Percentiles rank a stretch among this genome's conserved stretches.
Evolutionary conservation across 2,329 filamentous ascomycete species (phyloP).

Genomic region (Clonostachys sp.): DNA sequence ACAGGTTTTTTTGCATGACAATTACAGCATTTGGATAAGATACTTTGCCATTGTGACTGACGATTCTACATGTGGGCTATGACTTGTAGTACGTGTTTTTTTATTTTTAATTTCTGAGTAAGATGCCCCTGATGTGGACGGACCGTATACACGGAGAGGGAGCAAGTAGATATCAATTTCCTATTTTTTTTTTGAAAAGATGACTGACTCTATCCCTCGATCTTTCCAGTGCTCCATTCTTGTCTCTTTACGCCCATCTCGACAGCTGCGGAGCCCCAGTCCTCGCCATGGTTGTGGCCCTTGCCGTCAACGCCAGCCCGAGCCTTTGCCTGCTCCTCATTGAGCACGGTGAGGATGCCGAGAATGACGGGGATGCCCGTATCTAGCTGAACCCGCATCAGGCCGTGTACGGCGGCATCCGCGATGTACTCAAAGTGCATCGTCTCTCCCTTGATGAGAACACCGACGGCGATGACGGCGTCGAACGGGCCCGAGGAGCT

Average conservation of each 20-base stretch:
- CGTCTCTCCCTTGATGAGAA: slow-evolving; percentile 96
- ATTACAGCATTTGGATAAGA: background rate
- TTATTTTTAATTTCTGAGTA: no score
- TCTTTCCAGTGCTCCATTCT: slow-evolving; percentile 72
- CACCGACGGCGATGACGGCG: slow-evolving; percentile 90
- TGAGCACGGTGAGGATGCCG: slow-evolving; percentile 84
- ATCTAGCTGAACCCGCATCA: slow-evolving; percentile 94
- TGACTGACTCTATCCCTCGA: slow-evolving; percentile 32
- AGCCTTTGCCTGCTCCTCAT: slow-evolving; percentile 79
- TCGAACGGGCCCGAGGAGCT: slow-evolving; percentile 68
- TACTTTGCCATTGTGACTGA: no score
- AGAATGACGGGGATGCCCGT: slow-evolving; percentile 86
- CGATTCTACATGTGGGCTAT: background rate
- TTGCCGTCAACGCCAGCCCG: slow-evolving; percentile 68
- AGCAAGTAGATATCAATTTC: no score
- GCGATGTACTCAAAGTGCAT: slow-evolving; percentile 99
- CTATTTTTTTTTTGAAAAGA: background rate
- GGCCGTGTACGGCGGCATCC: slow-evolving; percentile 81
- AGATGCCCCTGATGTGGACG: no score
- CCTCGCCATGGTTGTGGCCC: slow-evolving; percentile 90
- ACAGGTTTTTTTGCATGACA: background rate
- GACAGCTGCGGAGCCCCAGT: slow-evolving; percentile 92
- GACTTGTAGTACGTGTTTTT: no score
- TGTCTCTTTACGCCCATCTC: slow-evolving; percentile 87
- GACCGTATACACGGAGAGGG: no score